Evolutionary conservation across 768 basidiomycete genomes (phyloP).

Genomic region (Tulasnella sp.): DNA sequence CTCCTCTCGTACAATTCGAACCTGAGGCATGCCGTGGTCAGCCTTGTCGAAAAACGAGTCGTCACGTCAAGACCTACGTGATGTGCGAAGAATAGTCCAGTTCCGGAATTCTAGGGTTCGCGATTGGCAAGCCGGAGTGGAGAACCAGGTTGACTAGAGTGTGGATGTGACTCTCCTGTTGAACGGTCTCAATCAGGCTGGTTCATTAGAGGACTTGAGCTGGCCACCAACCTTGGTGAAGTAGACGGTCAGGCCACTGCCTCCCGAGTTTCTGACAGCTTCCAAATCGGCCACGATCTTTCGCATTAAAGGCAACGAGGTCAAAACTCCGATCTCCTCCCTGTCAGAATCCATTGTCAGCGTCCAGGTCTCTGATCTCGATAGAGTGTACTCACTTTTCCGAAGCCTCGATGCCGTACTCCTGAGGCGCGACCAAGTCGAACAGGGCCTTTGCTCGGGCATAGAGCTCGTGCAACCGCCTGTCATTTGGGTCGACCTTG

Average conservation of each 20-base stretch:
- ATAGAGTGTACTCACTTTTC: slow-evolving; percentile 67
- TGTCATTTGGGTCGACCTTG: slow-evolving; percentile 66
- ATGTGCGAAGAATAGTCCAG: slow-evolving; percentile 74
- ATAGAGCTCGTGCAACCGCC: slow-evolving; percentile 92
- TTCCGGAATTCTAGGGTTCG: slow-evolving; percentile 92
- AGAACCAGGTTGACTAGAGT: slow-evolving; percentile 93
- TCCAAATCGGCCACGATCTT: slow-evolving; percentile 95
- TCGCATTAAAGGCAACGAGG: slow-evolving; percentile 87
- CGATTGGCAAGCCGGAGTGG: slow-evolving; percentile 90
- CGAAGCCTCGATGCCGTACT: slow-evolving; percentile 95
- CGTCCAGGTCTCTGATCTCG: not conserved
- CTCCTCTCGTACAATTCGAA: slow-evolving; percentile 95
- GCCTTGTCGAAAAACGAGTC: not conserved
- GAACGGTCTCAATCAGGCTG: not conserved
- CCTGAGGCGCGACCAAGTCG: slow-evolving; percentile 96
- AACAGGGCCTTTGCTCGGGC: slow-evolving; percentile 94
- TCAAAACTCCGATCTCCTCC: slow-evolving; percentile 95
- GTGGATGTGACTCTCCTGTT: slow-evolving; percentile 83
- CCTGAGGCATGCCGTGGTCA: slow-evolving; percentile 42
- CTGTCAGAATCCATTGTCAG: slow-evolving; percentile 46
- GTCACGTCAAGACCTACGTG: not conserved
- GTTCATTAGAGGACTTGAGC: not conserved
- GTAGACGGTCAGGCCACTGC: slow-evolving; percentile 82
- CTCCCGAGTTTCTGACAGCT: slow-evolving; percentile 80
- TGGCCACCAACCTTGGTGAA: slow-evolving; percentile 71